These are phyloP conservation scores for Cadophora luteo-olivacea DNA, from an alignment of 2,329 filamentous ascomycete species.

Conservation along the genomic window DNA sequence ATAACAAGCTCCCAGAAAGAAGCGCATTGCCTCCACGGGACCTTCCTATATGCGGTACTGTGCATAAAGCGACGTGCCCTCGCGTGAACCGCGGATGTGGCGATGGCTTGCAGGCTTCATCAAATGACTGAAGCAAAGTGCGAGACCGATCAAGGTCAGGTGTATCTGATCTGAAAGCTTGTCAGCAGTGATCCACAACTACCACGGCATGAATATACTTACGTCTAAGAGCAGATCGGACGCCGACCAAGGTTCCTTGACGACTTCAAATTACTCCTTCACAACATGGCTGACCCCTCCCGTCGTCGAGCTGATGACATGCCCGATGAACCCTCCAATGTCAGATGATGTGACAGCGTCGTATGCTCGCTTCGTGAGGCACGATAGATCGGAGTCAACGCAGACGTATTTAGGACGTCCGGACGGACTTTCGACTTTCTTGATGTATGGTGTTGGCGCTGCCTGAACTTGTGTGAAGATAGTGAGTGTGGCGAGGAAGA, in stretches of 20 bases:
- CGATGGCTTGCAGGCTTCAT: not conserved
- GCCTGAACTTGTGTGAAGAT: slow-evolving; percentile 6
- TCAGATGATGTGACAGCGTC: not conserved
- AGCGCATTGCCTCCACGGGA: not conserved
- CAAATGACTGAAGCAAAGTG: not conserved
- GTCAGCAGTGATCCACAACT: not conserved
- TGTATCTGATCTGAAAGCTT: not conserved
- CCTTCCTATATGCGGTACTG: not conserved
- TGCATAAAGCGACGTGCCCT: not conserved
- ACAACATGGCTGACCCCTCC: not conserved
- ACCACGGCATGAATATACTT: not conserved
- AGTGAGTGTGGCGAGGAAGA: slow-evolving; percentile 2
- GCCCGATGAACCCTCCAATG: slow-evolving; percentile 1
- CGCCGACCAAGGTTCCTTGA: not conserved
- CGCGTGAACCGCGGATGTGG: not conserved
- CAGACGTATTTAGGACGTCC: slow-evolving; percentile 16
- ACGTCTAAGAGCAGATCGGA: not conserved
- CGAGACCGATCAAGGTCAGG: not conserved
- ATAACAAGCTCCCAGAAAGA: not conserved
- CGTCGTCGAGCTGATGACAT: slow-evolving; percentile 1
- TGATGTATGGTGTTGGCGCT: slow-evolving; percentile 15
- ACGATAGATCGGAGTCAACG: slow-evolving; percentile 16
- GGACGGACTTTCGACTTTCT: not conserved
- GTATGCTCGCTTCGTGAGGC: slow-evolving; percentile 10
- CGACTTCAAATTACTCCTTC: not conserved